Evolutionary conservation across 148 eudicot species (phyloP), one percentile per base, ranked within the genome.

Genomic region (Cornus suecica): DNA sequence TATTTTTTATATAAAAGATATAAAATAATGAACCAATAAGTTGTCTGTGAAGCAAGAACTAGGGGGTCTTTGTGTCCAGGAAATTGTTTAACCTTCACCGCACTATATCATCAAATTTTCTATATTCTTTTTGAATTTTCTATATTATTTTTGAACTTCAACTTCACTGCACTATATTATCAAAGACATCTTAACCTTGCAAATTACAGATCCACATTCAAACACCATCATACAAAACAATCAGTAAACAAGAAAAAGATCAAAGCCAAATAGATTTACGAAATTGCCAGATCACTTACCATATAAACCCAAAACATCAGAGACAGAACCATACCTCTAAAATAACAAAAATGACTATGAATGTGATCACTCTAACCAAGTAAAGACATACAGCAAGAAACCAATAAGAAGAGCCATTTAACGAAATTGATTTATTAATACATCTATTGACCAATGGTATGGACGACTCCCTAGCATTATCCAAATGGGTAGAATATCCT

Each of bases 1-100:
- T 10, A 48, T 11, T 34, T 34, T 34, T 2, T 48, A 48, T 48
- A 41, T 48, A 11, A 71, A 14, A 58, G n/a, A 61, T 22, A 72
- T 6, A 20, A 23, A 32, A 5, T 6, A 0, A 3, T 63, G 8
- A 66, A 84, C 97, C 89, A 84, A 93, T 95, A 93, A 83, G 95
- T 92, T 58, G 97, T 93, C 86, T 89, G 86, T 10, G 97, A 89
- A 79, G 97, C 97, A 52, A 93, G 90, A 24, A 34, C 64, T 45
- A 85, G 81, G 0, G 95, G 97, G 58, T 91, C 88, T 80, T 90
- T 92, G 30, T 75, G 84, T 70, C 95, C 93, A 32, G 90, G 91
- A 51, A 56, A 79, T 68, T 81, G 87, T 81, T 66, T 84, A n/a
- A n/a, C n/a, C 68, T 76, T 87, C 29, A 85, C 81, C 1, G 76